Evolutionary conservation across 202 grass and related monocot species (phyloP).

Genomic region (Schoenoplectus triqueter): DNA sequence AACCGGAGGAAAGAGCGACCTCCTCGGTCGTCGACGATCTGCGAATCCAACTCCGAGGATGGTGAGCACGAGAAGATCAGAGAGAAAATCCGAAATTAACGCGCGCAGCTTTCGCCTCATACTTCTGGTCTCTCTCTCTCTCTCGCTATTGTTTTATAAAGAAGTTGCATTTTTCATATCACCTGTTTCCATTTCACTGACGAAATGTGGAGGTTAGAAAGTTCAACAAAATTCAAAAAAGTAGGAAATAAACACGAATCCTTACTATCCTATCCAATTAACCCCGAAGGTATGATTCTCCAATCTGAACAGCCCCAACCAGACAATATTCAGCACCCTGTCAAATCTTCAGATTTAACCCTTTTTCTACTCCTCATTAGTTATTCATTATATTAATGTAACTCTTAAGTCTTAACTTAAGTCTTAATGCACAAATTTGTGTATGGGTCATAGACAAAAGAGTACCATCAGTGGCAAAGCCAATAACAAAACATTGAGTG

Average conservation of each 20-base stretch:
- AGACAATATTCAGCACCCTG: not conserved
- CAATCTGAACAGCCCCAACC: not conserved
- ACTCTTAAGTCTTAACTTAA: not conserved
- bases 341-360: not conserved
- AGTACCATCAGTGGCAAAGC: not conserved
- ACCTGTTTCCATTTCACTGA: no score
- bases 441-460: not conserved
- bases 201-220: no score
- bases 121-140: no score
- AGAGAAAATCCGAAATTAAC: no score
- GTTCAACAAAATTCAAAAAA: no score
- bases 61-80: no score
- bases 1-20: no score
- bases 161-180: no score
- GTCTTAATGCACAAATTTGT: not conserved
- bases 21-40: no score
- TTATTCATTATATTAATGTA: not conserved
- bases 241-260: not conserved
- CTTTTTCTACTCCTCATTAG: slow-evolving; percentile 43
- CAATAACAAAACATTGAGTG: not conserved
- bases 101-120: no score
- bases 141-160: no score
- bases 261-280: not conserved
- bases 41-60: no score
- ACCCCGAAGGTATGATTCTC: not conserved